phyloP scores from a whole-genome alignment of 2,329 filamentous ascomycete species.

The Colletotrichum sublineola region DNA sequence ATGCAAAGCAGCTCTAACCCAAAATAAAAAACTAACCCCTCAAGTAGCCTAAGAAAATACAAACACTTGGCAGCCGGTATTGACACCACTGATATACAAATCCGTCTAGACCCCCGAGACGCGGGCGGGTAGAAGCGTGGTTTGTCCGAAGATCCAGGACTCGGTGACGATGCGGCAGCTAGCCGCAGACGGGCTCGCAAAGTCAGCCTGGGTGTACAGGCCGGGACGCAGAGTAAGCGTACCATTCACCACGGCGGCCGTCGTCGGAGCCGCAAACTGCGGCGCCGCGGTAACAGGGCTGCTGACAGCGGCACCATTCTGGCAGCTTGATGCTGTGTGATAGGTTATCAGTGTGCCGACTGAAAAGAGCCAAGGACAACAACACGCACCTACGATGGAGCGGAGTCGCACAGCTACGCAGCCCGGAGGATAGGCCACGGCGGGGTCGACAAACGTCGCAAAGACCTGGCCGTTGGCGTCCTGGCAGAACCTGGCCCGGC shows the following conservation, averaged over 20 bases:
- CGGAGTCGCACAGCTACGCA: slow-evolving; percentile 15
- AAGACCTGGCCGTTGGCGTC: slow-evolving; percentile 24
- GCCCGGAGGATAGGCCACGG: slow-evolving; percentile 30
- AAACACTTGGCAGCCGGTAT: neutral
- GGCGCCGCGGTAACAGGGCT: slow-evolving; percentile 13
- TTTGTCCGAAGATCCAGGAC: slow-evolving; percentile 35
- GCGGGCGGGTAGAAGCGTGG: slow-evolving; percentile 26
- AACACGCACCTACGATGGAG: slow-evolving; percentile 27
- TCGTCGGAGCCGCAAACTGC: slow-evolving; percentile 13
- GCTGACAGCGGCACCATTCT: slow-evolving; percentile 1
- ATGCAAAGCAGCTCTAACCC: neutral
- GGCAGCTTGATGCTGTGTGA: slow-evolving; percentile 16
- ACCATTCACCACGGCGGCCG: neutral
- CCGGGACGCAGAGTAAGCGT: slow-evolving; percentile 37
- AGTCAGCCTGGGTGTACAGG: slow-evolving; percentile 25
- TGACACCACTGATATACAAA: neutral
- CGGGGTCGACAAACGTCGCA: slow-evolving; percentile 33
- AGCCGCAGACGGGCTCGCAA: slow-evolving; percentile 15
- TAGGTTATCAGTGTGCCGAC: neutral
- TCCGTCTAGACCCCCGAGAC: neutral
- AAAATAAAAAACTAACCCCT: neutral
- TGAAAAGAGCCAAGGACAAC: neutral
- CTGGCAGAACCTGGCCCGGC: slow-evolving; percentile 38
- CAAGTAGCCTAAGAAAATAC: no score
- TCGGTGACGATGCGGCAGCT: slow-evolving; percentile 29